Evolutionary conservation across 805 yeast genomes (phyloP).

Genomic region (Candida tibetensis): DNA sequence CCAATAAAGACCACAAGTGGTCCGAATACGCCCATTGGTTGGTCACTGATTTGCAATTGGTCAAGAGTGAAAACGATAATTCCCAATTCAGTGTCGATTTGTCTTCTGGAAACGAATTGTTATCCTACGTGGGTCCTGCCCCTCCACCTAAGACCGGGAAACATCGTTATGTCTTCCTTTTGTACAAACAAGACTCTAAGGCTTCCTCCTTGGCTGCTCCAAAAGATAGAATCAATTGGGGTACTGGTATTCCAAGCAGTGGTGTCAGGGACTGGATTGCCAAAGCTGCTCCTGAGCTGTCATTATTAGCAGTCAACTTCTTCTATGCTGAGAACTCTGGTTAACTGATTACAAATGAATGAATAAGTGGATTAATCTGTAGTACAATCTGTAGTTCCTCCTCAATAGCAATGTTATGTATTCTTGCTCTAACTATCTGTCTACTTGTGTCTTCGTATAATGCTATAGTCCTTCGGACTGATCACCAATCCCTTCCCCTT

Average conservation of each 20-base stretch:
- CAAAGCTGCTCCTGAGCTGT: slow-evolving; percentile 51
- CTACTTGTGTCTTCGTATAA: slow-evolving; percentile 4
- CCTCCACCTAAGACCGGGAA: slow-evolving; percentile 87
- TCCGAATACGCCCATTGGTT: slow-evolving; percentile 83
- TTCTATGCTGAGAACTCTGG: slow-evolving; percentile 80
- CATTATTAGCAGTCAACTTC: slow-evolving; percentile 74
- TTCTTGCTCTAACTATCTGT: neutral
- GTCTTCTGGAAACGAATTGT: slow-evolving; percentile 39
- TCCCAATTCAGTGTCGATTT: slow-evolving; percentile 28
- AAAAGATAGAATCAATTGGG: slow-evolving; percentile 72
- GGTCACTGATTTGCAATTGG: slow-evolving; percentile 49
- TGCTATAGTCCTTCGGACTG: slow-evolving; percentile 71
- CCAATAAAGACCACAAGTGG: slow-evolving; percentile 79
- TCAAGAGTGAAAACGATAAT: slow-evolving; percentile 28
- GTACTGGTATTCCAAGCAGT: slow-evolving; percentile 74
- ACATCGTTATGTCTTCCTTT: slow-evolving; percentile 79
- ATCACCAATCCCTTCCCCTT: slow-evolving; percentile 91
- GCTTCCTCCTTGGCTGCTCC: slow-evolving; percentile 41
- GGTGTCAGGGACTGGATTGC: slow-evolving; percentile 77
- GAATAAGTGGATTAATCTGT: neutral
- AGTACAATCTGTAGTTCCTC: no score
- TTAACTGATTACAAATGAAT: no score
- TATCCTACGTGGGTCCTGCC: slow-evolving; percentile 76
- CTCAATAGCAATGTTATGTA: neutral
- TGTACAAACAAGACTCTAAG: slow-evolving; percentile 63